Evolutionary conservation across 371 early-diverging fungal genomes (phyloP), one percentile per base, ranked within the genome.

Genomic region (Apophysomyces variabilis): DNA sequence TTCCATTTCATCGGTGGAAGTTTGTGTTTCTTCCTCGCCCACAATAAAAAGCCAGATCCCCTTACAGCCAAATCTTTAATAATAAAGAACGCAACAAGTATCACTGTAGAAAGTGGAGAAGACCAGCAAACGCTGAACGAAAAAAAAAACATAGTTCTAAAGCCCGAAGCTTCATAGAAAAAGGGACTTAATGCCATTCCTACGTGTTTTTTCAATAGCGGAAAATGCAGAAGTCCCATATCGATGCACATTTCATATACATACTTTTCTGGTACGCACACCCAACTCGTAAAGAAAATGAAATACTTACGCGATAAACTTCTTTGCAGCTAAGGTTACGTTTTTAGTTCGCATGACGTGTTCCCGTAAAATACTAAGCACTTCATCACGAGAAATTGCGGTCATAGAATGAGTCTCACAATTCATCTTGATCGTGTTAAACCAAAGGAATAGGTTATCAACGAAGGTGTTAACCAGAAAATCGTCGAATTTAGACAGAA

Each of bases 401-500:
- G 66, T 43, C 6, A 45, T 12, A 43, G 45, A 21, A n/a, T 66
- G 63, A 32, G 65, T 63, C 18, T 39, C 64, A 47, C 35, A 50
- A 50, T 73, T 70, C 74, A 74, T 74, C 66, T 89, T 84, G 61
- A 87, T 76, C 2, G 89, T 89, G 21, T 72, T 68, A 67, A 89
- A 89, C 87, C 87, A 87, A 5, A 89, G 77, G 39, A 78, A 75
- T 18, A 82, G 67, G 37, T 76, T 78, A 60, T 89, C 89, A 44
- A 89, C 71, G 50, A 89, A 74, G 38, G 87, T 76, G 64, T 80
- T 82, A 16, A 84, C 80, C 41, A 89, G 68, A n/a, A 87, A 68
- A 74, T 89, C 89, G 74, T 89, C 89, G 69, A 82, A 83, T n/a
- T 73, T 75, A 11, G 89, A 87, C 39, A 89, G 73, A 38, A 85